Evolutionary conservation across 495 filamentous ascomycete genomes (phyloP).

Genomic region (Aspergillus bertholletiae): DNA sequence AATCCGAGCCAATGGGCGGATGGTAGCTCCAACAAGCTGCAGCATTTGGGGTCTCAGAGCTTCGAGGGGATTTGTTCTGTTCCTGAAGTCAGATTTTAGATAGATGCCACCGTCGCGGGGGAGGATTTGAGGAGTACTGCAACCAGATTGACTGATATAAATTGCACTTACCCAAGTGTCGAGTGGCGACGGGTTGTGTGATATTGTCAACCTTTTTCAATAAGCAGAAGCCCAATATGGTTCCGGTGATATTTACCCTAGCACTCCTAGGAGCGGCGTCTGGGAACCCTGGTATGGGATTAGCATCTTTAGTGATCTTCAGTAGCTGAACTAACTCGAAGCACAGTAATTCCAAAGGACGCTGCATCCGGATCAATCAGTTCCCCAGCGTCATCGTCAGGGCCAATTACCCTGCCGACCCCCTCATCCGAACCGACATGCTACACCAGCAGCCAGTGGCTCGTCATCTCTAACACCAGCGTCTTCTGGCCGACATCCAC

Average conservation of each 20-base stretch:
- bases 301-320: not conserved
- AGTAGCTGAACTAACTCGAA: not conserved
- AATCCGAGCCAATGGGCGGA: not conserved
- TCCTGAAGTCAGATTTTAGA: constrained; percentile 1
- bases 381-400: not conserved
- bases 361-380: not conserved
- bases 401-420: not conserved
- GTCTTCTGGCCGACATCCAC: constrained; percentile 30
- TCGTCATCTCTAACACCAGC: constrained; percentile 17
- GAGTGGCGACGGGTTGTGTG: not conserved
- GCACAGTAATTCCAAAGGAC: not conserved
- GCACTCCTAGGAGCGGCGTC: not conserved
- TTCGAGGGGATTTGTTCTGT: not conserved
- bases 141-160: not conserved
- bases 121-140: not conserved
- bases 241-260: not conserved
- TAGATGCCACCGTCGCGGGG: too few species aligned
- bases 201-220: not conserved
- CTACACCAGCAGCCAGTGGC: constrained; percentile 23
- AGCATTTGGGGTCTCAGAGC: not conserved
- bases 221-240: not conserved
- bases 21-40: not conserved
- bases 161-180: not conserved
- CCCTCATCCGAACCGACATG: not conserved
- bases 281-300: not conserved